Evolutionary conservation across 306 rosid genomes (phyloP), one percentile per base, ranked within the genome.

Genomic region (Lablab purpureus): DNA sequence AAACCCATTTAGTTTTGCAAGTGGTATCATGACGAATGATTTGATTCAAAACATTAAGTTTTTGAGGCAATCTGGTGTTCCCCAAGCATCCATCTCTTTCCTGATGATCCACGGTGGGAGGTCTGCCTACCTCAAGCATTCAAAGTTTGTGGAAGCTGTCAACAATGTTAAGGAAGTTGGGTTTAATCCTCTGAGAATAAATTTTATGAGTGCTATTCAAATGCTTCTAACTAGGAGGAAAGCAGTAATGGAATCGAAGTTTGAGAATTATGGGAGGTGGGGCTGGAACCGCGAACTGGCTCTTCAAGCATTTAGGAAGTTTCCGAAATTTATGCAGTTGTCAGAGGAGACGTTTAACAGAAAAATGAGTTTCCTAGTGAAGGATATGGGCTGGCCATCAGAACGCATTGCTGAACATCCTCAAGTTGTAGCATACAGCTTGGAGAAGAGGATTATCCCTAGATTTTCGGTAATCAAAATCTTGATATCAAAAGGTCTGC

Each of bases 11-110:
- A 0, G 0, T 25, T 46, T 71, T 71, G n/a, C 37, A 10, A 27
- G 4, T 71, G 37, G 62, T 50, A 6, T 41, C 23, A 25, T 60
- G 1, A 12, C 1, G 41, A 18, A 11, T 10, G 1, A 46, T 13
- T 36, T 77, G 9, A 40, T 27, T 46, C 82, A 73, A 12, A 85
- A 83, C 49, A 18, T 79, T 22, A 30, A 59, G 69, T 13, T 79
- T 81, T 32, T 85, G 80, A 74, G 67, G 50, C 83, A 81, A 60
- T 6, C 11, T n/a, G 74, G 85, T 14, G 85, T 77, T 32, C 75
- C 71, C 8, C 76, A 45, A 78, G 8, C 51, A 30, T n/a, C 18
- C 21, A 28, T 78, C n/a, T 41, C 60, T 41, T 7, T n/a, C 34
- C 4, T 69, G 37, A 28, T 69, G 28, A 13, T 13, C 8, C n/a